A percentile compares a stretch with the other conserved stretches of the same genome.
These are phyloP conservation scores for Colletotrichum eremochloae DNA, from an alignment of 2,329 filamentous ascomycete genomes.

Conservation along the genomic window DNA sequence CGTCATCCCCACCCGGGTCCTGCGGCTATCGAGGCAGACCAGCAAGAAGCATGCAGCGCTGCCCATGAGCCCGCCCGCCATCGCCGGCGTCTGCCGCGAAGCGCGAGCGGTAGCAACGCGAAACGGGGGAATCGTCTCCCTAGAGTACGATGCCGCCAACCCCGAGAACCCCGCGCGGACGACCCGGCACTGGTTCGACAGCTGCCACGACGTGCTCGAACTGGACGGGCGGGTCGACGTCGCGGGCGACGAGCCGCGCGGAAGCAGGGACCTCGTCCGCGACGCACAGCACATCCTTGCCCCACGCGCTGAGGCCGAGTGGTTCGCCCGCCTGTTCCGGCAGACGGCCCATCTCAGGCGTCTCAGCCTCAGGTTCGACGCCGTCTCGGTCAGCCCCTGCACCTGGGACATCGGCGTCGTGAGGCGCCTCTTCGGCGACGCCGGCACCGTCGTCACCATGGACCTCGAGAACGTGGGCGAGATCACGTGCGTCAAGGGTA, in stretches of 20 bases:
- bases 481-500: constrained; percentile 18
- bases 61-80: constrained; percentile 3
- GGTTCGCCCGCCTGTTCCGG: constrained; percentile 27
- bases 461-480: constrained; percentile 32
- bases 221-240: constrained; percentile 30
- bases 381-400: constrained; percentile 3
- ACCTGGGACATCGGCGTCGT: constrained; percentile 16
- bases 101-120: constrained; percentile 27
- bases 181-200: constrained; percentile 31
- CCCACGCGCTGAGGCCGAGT: constrained; percentile 30
- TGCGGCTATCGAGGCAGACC: constrained; percentile 8
- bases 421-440: constrained; percentile 8
- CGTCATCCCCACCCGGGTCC: constrained; percentile 4
- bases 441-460: constrained; percentile 12
- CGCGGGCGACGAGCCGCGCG: constrained; percentile 18
- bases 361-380: constrained; percentile 29
- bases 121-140: neutral
- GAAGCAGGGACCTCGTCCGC: constrained; percentile 1
- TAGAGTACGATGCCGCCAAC: neutral
- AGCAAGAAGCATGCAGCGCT: neutral
- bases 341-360: neutral
- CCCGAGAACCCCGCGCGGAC: neutral
- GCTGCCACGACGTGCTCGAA: constrained; percentile 27
- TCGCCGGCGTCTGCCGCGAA: constrained; percentile 28
- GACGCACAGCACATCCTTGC: constrained; percentile 18